phyloP scores from a whole-genome alignment of 495 filamentous ascomycete species.

The Jackrogersella multiformis region DNA sequence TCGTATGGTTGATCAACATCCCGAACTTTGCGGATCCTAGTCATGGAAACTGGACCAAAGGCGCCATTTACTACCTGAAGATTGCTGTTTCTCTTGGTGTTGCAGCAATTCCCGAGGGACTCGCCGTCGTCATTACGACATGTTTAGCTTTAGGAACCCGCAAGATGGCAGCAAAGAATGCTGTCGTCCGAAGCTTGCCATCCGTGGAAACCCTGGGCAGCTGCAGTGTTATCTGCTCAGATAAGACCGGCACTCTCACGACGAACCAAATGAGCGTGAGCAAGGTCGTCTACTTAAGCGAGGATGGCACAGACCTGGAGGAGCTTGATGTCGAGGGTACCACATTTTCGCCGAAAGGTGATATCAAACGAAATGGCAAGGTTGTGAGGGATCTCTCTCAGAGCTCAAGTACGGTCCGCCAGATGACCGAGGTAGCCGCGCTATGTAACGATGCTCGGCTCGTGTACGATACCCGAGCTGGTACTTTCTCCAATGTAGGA shows the following conservation, averaged over 20 bases:
- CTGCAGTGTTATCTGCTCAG: slow-evolving; percentile 99
- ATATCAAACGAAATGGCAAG: slow-evolving; percentile 73
- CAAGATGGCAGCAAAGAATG: slow-evolving; percentile 98
- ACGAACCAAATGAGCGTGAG: slow-evolving; percentile 99
- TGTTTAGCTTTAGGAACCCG: slow-evolving; percentile 94
- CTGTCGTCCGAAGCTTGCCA: slow-evolving; percentile 92
- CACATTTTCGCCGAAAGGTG: slow-evolving; percentile 87
- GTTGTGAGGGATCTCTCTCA: slow-evolving; percentile 72
- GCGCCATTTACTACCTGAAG: slow-evolving; percentile 99
- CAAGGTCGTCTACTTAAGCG: slow-evolving; percentile 84
- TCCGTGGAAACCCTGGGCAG: slow-evolving; percentile 98
- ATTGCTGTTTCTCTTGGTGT: slow-evolving; percentile 99
- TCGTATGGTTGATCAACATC: slow-evolving; percentile 99
- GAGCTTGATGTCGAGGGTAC: slow-evolving; percentile 93
- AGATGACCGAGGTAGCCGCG: slow-evolving; percentile 87
- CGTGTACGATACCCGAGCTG: slow-evolving; percentile 79
- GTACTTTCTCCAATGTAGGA: slow-evolving; percentile 83
- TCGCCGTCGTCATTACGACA: slow-evolving; percentile 97
- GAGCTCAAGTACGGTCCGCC: slow-evolving; percentile 78
- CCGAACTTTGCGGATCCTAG: slow-evolving; percentile 94
- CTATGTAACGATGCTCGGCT: slow-evolving; percentile 90
- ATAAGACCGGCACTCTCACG: slow-evolving; percentile 98
- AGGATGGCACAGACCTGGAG: slow-evolving; percentile 77
- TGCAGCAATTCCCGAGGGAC: slow-evolving; percentile 95
- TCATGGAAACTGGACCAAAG: slow-evolving; percentile 95